Evolutionary conservation across 2,329 filamentous ascomycete species (phyloP).

Genomic region (Hymenoscyphus linearis): DNA sequence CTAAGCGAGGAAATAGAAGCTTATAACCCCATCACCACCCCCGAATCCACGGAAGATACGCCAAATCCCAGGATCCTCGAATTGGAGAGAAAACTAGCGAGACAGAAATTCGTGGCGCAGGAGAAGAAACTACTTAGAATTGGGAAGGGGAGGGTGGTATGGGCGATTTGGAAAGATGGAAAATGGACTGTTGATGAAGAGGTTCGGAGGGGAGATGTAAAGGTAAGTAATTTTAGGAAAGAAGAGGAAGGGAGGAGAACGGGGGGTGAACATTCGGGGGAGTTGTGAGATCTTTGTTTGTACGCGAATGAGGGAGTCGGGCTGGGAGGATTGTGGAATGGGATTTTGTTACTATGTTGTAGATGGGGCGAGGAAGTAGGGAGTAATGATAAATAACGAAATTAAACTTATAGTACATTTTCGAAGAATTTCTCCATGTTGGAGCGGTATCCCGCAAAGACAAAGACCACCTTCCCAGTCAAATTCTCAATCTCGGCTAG

Average conservation of each 20-base stretch:
- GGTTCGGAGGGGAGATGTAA: background rate
- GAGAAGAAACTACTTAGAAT: background rate
- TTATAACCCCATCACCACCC: background rate
- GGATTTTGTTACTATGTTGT: no score
- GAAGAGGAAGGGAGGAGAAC: background rate
- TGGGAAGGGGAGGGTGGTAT: background rate
- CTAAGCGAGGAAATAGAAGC: background rate
- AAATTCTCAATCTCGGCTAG: conserved; percentile 69
- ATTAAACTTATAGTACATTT: no score
- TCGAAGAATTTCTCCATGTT: conserved; percentile 73
- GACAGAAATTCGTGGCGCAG: background rate
- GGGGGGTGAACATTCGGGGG: background rate
- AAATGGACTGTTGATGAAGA: background rate
- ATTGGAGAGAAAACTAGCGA: no score
- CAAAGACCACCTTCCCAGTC: conserved; percentile 62
- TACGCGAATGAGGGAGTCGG: background rate
- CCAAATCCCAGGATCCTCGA: background rate
- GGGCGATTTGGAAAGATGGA: background rate
- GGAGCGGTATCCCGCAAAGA: conserved; percentile 68
- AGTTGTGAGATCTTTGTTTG: background rate
- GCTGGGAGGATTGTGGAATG: background rate
- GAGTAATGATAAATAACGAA: no score
- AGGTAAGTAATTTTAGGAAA: background rate
- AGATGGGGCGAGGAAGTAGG: no score
- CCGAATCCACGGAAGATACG: background rate